phyloP scores from a whole-genome alignment of 1,284 basidiomycete genomes.

The Pascua guehoae region DNA sequence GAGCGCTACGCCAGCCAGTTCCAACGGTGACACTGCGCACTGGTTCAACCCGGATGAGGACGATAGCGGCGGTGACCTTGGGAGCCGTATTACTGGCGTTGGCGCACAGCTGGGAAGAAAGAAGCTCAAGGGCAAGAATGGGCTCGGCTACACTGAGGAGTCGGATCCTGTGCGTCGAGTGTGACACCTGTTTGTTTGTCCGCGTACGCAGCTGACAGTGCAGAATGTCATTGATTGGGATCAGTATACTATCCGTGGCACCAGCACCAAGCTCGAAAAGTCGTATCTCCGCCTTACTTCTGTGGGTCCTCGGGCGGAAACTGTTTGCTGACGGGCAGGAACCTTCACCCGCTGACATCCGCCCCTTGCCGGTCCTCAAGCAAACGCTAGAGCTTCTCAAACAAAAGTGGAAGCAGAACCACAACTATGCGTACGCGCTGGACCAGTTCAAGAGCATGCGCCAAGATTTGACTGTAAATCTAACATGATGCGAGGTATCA shows the following conservation, averaged over 20 bases:
- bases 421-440: conserved; percentile 84
- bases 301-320: conserved; percentile 53
- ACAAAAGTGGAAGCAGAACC: conserved; percentile 78
- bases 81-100: conserved; percentile 7
- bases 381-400: conserved; percentile 85
- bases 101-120: conserved; percentile 30
- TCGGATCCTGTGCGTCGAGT: conserved; percentile 50
- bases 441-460: conserved; percentile 97
- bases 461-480: conserved; percentile 88
- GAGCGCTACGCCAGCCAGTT: background rate
- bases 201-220: background rate
- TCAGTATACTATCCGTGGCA: conserved; percentile 89
- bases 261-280: conserved; percentile 84
- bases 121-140: conserved; percentile 38
- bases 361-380: conserved; percentile 79
- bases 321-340: conserved; percentile 56
- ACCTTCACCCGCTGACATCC: conserved; percentile 89
- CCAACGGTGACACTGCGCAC: conserved; percentile 5
- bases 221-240: conserved; percentile 98
- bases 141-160: conserved; percentile 37
- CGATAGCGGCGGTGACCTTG: conserved; percentile 1
- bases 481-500: conserved; percentile 10
- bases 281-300: conserved; percentile 92
- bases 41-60: conserved; percentile 30
- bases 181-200: background rate